phyloP scores from a whole-genome alignment of 306 rosid species.

The Pyrus betulifolia region DNA sequence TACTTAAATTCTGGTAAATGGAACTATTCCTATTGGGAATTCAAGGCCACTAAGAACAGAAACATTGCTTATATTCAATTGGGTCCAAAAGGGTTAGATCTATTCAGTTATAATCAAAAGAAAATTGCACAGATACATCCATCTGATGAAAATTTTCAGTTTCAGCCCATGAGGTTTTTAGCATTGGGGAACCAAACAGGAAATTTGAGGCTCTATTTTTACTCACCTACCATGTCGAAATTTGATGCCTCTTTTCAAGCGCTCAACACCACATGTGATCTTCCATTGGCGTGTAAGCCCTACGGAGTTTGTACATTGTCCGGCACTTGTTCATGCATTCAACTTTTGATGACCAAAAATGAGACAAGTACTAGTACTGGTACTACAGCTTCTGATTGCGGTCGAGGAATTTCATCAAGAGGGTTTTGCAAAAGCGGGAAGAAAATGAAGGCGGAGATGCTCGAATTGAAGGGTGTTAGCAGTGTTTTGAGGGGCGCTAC shows the following conservation, averaged over 20 bases:
- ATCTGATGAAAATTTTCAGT: not conserved
- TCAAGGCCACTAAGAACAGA: slow-evolving; percentile 62
- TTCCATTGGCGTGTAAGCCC: slow-evolving; percentile 70
- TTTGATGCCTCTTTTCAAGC: slow-evolving; percentile 81
- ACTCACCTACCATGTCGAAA: slow-evolving; percentile 36
- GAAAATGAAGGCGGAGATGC: slow-evolving; percentile 43
- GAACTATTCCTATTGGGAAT: slow-evolving; percentile 84
- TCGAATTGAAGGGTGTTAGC: slow-evolving; percentile 47
- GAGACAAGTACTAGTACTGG: not conserved
- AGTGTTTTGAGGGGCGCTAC: slow-evolving; percentile 43
- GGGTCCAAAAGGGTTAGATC: slow-evolving; percentile 46
- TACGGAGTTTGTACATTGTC: slow-evolving; percentile 78
- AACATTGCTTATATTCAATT: slow-evolving; percentile 52
- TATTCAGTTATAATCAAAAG: slow-evolving; percentile 48
- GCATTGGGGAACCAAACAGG: slow-evolving; percentile 77
- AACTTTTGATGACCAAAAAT: slow-evolving; percentile 20
- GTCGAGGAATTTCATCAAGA: slow-evolving; percentile 17
- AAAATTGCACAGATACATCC: slow-evolving; percentile 65
- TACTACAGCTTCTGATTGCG: slow-evolving; percentile 22
- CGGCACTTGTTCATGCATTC: slow-evolving; percentile 63
- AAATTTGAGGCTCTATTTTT: slow-evolving; percentile 66
- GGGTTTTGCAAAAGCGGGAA: slow-evolving; percentile 30
- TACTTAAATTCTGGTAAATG: slow-evolving; percentile 44
- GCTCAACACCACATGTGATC: slow-evolving; percentile 74
- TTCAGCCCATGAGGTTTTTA: slow-evolving; percentile 48